A percentile compares a stretch with the other conserved stretches of the same genome.
These are phyloP conservation scores for Salix koriyanagi DNA, from an alignment of 345 rosid genomes.

Conservation along the genomic window DNA sequence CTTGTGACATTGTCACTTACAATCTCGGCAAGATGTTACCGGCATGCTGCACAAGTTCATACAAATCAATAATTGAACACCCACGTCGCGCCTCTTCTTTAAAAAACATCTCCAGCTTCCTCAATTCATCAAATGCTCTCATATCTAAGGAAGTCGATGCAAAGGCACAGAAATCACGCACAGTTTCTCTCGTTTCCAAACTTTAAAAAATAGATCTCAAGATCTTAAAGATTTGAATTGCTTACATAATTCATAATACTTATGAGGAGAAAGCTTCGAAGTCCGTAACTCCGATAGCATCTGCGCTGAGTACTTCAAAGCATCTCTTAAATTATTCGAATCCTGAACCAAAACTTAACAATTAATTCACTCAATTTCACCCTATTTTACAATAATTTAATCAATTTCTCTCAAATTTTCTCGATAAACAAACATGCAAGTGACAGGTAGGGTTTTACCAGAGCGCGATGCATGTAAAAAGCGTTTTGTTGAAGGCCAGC, in stretches of 20 bases:
- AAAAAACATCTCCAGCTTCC: conserved; percentile 89
- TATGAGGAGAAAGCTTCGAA: conserved; percentile 94
- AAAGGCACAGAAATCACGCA: conserved; percentile 9
- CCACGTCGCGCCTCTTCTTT: conserved; percentile 92
- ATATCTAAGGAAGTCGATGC: conserved; percentile 47
- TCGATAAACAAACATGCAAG: conserved; percentile 13
- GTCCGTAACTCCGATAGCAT: conserved; percentile 98
- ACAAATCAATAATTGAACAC: conserved; percentile 89
- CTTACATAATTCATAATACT: conserved; percentile 92
- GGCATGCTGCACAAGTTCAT: conserved; percentile 96
- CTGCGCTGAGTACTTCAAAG: conserved; percentile 97
- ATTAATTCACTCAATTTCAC: neutral
- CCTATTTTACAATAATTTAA: neutral
- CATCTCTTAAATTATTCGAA: conserved; percentile 90
- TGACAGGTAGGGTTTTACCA: conserved; percentile 45
- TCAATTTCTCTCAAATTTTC: neutral
- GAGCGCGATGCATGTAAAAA: conserved; percentile 95
- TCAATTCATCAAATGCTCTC: conserved; percentile 96
- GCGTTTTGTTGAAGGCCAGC: conserved; percentile 98
- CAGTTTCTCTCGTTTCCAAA: neutral
- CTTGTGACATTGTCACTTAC: conserved; percentile 43
- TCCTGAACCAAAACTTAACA: conserved; percentile 59
- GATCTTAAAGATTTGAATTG: neutral
- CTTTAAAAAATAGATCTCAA: neutral
- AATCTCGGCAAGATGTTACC: conserved; percentile 95